Evolutionary conservation across 83 land plant species (phyloP), one percentile per base, ranked within the genome.

Genomic region (Picea abies): DNA sequence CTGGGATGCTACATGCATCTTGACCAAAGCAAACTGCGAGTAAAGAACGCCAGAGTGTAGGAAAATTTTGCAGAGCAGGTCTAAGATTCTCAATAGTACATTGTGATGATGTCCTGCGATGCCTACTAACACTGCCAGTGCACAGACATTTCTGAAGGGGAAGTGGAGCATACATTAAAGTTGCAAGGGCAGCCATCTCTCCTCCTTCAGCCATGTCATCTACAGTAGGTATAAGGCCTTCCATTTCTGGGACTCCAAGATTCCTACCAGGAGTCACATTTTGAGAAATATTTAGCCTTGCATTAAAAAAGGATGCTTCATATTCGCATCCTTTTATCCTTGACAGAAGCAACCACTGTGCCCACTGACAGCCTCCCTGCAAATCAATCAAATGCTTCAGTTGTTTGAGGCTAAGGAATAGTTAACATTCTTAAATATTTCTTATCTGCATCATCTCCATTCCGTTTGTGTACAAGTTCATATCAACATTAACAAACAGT

Each of bases 291-390:
- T 91, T 88, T 32, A 94, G 82, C 47, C 94, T 91, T 63, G 97
- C 94, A 92, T 94, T 98, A 66, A 86, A 91, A 85, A 98, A 93
- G 23, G 99, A 94, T 35, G 98, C 91, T 72, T 98, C 99, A 87
- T 94, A 98, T 81, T 98, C 99, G 23, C 81, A 83, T 25, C 96
- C 97, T 68, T 88, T 94, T 20, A 88, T 70, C 84, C 97, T 90
- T 35, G 94, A 91, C 17, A 90, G 87, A 76, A 98, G 89, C 76
- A 98, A 76, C 97, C 99, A 98, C 80, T 87, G 88, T 84, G 96
- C 98, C 99, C 99, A 98, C 3, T 94, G 89, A 80, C 94, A 92
- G 62, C 90, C 90, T 81, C 90, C 98, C 99, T 98, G 91, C 7
- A 80, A 78, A 87, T 15, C 15, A 77, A n/a, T 61, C 79, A 25